Evolutionary conservation across 2,329 filamentous ascomycete species (phyloP), one percentile per base, ranked within the genome.

Genomic region (Hypoxylon sp.): DNA sequence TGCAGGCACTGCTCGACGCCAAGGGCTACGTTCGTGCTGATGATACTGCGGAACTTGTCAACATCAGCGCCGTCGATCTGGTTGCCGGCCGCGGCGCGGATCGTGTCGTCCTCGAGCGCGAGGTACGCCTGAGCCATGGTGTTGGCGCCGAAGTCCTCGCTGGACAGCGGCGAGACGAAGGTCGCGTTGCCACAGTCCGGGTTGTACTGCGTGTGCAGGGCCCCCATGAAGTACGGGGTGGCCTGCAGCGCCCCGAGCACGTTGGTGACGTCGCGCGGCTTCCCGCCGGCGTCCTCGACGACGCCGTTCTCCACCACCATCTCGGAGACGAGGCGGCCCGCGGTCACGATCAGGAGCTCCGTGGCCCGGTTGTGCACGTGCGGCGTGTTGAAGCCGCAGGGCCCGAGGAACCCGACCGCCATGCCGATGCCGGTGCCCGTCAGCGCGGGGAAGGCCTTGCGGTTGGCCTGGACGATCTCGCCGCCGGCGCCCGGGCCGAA

Each of bases 351-450:
- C 65, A 84, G 81, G 53, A 87, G 80, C 76, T 87, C 84, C 30
- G 81, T 79, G 30, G 81, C 80, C 43, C 84, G 83, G 50, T 82
- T 83, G 74, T 86, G 84, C 3, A 83, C 78, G 76, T 87, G 85
- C 17, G 84, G 82, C 6, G 82, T 85, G 78, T 85, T 86, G 75
- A 87, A 83, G 60, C 82, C 84, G 70, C 84, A 87, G 34, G 79
- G 76, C 32, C 79, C 77, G 37, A 87, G 74, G 69, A 82, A 81
- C 41, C 82, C 84, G 6, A 87, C 74, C 2, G 83, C 82, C 77
- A 85, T 84, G 59, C 79, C 80, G 34, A 81, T 75, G 19, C 80
- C 80, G 3, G 82, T 84, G 49, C 82, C 80, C 19, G 85, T 81
- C 19, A 87, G 80, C 24, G 84, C 83, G 3, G 85, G 85, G 75